Evolutionary conservation across 2,329 filamentous ascomycete species (phyloP).

Genomic region (Colletotrichum endophyticum): DNA sequence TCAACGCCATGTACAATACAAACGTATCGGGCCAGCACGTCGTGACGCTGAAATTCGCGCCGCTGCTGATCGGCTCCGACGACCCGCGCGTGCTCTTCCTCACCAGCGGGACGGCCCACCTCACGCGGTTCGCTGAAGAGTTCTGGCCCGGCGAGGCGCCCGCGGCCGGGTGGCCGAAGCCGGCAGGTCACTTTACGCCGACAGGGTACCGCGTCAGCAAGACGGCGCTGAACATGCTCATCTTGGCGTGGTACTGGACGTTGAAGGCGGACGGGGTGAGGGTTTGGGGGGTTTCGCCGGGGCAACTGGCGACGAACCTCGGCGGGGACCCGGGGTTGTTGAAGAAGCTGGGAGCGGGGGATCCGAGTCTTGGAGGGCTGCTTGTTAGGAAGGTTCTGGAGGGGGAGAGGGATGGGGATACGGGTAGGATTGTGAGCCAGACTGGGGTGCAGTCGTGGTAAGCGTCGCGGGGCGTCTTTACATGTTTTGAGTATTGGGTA

Average conservation of each 20-base stretch:
- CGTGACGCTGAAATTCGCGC: constrained; percentile 37
- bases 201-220: constrained; percentile 39
- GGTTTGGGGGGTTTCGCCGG: constrained; percentile 42
- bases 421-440: constrained; percentile 37
- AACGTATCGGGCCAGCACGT: constrained; percentile 52
- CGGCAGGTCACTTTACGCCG: constrained; percentile 13
- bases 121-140: constrained; percentile 32
- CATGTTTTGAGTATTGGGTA: rapidly evolving
- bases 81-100: constrained; percentile 56
- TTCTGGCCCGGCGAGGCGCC: constrained; percentile 26
- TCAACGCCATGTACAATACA: constrained; percentile 50
- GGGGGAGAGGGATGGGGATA: constrained; percentile 42
- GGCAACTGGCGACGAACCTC: constrained; percentile 44
- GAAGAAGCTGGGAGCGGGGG: constrained; percentile 27
- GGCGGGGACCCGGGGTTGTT: constrained; percentile 26
- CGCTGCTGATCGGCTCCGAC: constrained; percentile 44
- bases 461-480: neutral
- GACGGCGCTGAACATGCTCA: constrained; percentile 32
- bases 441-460: constrained; percentile 15
- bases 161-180: constrained; percentile 52
- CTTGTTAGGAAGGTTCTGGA: constrained; percentile 44
- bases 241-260: constrained; percentile 6
- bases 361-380: constrained; percentile 38
- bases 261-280: constrained; percentile 42
- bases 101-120: constrained; percentile 45